These are phyloP conservation scores for Datisca glomerata DNA, from an alignment of 306 rosid species.

Conservation along the genomic window DNA sequence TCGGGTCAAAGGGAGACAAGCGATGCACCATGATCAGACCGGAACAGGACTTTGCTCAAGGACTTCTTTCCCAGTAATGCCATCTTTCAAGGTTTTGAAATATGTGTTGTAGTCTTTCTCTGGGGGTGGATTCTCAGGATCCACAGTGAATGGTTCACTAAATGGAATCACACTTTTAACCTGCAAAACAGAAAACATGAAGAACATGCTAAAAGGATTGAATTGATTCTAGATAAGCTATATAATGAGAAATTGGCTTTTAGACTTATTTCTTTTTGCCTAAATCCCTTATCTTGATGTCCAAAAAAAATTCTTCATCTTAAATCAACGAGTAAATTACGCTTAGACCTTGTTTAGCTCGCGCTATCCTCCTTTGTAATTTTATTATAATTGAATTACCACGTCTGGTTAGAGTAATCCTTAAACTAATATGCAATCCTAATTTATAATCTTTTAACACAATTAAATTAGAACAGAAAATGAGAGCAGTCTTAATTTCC, in stretches of 20 bases:
- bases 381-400: too few species aligned
- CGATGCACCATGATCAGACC: slow-evolving; percentile 21
- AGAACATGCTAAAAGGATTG: not conserved
- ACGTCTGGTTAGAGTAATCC: too few species aligned
- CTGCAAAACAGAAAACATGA: slow-evolving; percentile 24
- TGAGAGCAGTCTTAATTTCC: too few species aligned
- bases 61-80: slow-evolving; percentile 75
- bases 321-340: not conserved
- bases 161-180: slow-evolving; percentile 83
- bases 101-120: slow-evolving; percentile 66
- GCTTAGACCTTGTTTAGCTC: not conserved
- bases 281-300: not conserved
- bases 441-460: too few species aligned
- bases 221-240: too few species aligned
- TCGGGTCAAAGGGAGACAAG: not conserved
- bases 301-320: not conserved
- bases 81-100: slow-evolving; percentile 60
- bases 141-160: slow-evolving; percentile 73
- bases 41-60: slow-evolving; percentile 46
- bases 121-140: slow-evolving; percentile 71
- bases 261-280: not conserved
- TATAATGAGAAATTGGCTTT: too few species aligned
- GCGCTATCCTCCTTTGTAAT: too few species aligned
- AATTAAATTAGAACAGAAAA: too few species aligned
- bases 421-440: too few species aligned